These are phyloP conservation scores for Coemansia sp. DNA, from an alignment of 192 early-diverging fungal species.

Conservation along the genomic window DNA sequence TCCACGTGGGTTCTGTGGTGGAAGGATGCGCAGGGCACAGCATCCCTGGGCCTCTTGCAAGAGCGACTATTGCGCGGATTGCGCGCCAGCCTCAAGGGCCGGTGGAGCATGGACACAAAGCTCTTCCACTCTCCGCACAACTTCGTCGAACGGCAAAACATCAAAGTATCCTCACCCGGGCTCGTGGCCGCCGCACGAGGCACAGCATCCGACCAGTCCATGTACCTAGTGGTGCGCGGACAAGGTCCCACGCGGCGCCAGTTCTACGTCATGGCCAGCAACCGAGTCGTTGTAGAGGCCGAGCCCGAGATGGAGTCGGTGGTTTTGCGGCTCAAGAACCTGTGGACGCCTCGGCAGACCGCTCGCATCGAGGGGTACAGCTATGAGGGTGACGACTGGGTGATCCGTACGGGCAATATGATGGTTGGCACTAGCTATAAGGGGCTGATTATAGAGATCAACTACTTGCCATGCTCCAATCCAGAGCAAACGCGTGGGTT, in stretches of 20 bases:
- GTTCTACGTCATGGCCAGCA: constrained; percentile 53
- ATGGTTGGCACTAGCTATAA: constrained; percentile 57
- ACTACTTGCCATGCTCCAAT: constrained; percentile 54
- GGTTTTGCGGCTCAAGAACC: constrained; percentile 46
- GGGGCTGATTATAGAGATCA: constrained; percentile 54
- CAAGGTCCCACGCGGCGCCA: constrained; percentile 43
- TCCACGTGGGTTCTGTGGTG: constrained; percentile 57
- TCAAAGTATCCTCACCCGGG: constrained; percentile 23
- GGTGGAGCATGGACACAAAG: constrained; percentile 55
- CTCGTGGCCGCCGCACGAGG: constrained; percentile 10
- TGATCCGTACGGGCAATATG: constrained; percentile 51
- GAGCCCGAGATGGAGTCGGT: constrained; percentile 57
- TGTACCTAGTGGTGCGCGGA: constrained; percentile 49
- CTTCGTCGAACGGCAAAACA: constrained; percentile 36
- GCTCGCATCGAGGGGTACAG: constrained; percentile 54
- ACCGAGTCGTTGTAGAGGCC: constrained; percentile 51
- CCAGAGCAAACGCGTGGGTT: constrained; percentile 43
- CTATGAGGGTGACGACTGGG: constrained; percentile 54
- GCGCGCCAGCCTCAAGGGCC: constrained; percentile 43
- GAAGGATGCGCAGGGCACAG: constrained; percentile 56
- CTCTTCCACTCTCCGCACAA: constrained; percentile 50
- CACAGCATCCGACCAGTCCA: constrained; percentile 48
- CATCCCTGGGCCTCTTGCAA: constrained; percentile 46
- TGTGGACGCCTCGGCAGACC: constrained; percentile 50
- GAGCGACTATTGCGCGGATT: constrained; percentile 50